Base-by-base conservation (phyloP, 1,139 yeast species). In the Nakaseomyces delphensis region DNA sequence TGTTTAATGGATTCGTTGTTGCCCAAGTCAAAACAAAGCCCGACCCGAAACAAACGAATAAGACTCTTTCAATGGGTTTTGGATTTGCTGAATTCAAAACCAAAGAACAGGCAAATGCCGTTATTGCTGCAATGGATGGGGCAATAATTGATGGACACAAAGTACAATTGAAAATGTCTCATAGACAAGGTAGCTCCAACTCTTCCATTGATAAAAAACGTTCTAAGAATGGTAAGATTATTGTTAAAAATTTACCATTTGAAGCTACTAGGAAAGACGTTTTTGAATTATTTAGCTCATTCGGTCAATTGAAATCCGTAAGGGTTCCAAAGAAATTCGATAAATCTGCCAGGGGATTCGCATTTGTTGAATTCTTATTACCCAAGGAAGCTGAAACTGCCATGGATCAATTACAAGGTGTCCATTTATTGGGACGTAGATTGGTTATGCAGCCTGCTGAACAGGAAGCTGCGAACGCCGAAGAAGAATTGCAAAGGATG, bases 291-390 rank as follows among this genome's bases (percentile, higher is more conserved):
- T 87, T 91, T 66, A 91, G 89, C 43, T 81, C 96, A 2, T 91
- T 89, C 68, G 99, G 98, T 46, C 89, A 85, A 64, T 71, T 91
- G 57, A 86, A 89, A 57, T 83, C 97, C 2, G 96, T 89, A 38
- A 81, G 98, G 61, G 91, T 91, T 41, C 99, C 99, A 23, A 83
- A 83, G 74, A 93, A 93, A 63, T 87, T 89, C 69, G 94, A 91
- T 71, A 83, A 83, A 62, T 76, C 89, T 28, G 95, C 96, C 13
- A 78, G 98, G 62, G 99, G 99, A 60, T 91, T 91, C 69, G 98
- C 98, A 0, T 91, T 91, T 63, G 96, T 93, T 39, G 99, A 91
- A 64, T 93, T 83, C 58, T 70, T 83, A 15, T 70, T 93, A 38
- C 73, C 86, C 33, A 85, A 87, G 63, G 99, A 91, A 64, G 97